Evolutionary conservation across 805 yeast species (phyloP).

Genomic region (Candida mattraensis): DNA sequence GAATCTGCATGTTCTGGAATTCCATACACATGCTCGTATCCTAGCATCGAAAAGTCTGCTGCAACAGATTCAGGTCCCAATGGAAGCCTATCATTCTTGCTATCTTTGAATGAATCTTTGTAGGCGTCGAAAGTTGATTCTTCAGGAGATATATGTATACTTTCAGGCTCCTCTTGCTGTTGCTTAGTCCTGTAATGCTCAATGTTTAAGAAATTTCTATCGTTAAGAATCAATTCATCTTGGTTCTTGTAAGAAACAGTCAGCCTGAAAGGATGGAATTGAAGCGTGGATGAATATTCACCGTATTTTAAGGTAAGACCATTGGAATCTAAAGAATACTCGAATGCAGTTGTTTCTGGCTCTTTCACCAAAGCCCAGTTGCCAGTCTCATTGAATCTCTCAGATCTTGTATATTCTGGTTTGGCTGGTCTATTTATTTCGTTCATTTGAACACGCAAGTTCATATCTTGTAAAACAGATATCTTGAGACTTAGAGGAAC

Average conservation of each 20-base stretch:
- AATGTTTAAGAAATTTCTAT: constrained; percentile 66
- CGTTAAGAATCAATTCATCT: constrained; percentile 61
- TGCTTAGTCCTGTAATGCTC: constrained; percentile 71
- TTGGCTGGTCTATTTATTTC: constrained; percentile 48
- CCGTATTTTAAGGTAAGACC: constrained; percentile 37
- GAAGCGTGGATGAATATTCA: constrained; percentile 44
- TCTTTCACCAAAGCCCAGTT: constrained; percentile 52
- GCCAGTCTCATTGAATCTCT: constrained; percentile 60
- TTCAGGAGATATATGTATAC: constrained; percentile 47
- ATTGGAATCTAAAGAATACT: constrained; percentile 24
- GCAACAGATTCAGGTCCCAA: constrained; percentile 91
- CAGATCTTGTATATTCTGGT: constrained; percentile 28
- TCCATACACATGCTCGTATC: constrained; percentile 74
- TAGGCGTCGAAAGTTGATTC: constrained; percentile 71
- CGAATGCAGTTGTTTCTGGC: constrained; percentile 24
- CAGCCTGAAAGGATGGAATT: constrained; percentile 50
- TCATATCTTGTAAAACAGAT: constrained; percentile 53
- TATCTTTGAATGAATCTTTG: constrained; percentile 68
- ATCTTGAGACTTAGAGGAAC: constrained; percentile 57
- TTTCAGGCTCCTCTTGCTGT: constrained; percentile 35
- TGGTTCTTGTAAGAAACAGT: constrained; percentile 45
- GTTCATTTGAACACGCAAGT: constrained; percentile 62
- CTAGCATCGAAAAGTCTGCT: constrained; percentile 66
- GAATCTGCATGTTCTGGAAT: constrained; percentile 95
- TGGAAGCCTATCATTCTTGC: constrained; percentile 62